These are phyloP conservation scores for Mycena rebaudengoi DNA, from an alignment of 768 basidiomycete genomes.

Conservation along the genomic window DNA sequence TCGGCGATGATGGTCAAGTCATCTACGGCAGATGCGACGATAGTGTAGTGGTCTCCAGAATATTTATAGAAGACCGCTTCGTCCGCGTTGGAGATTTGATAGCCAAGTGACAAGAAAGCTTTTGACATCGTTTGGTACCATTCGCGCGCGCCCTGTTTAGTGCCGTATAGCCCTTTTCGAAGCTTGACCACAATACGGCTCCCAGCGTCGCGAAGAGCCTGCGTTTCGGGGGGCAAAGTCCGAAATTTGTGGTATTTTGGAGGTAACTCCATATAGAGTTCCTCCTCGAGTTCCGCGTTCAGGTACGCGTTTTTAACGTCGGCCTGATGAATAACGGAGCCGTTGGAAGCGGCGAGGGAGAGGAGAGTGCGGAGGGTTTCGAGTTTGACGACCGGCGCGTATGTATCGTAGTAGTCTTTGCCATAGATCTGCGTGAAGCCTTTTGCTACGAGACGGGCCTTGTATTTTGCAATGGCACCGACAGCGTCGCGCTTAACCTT, in stretches of 20 bases:
- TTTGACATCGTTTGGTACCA: slow-evolving; percentile 36
- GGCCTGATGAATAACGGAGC: slow-evolving; percentile 8
- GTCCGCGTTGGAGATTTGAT: slow-evolving; percentile 14
- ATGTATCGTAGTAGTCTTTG: slow-evolving; percentile 45
- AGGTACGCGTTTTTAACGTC: slow-evolving; percentile 32
- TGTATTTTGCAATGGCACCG: slow-evolving; percentile 42
- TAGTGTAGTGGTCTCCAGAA: slow-evolving; percentile 14
- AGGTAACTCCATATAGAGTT: slow-evolving; percentile 38
- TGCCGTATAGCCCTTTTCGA: slow-evolving; percentile 14
- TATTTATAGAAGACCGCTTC: slow-evolving; percentile 26
- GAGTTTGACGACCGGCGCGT: slow-evolving; percentile 33
- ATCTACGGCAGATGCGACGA: slow-evolving; percentile 27
- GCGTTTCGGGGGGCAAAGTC: slow-evolving; percentile 22
- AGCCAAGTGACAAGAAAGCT: slow-evolving; percentile 11
- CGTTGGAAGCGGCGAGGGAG: slow-evolving; percentile 18
- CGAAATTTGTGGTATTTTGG: slow-evolving; percentile 28
- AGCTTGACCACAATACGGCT: slow-evolving; percentile 32
- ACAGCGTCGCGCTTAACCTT: slow-evolving; percentile 28
- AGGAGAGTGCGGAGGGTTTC: slow-evolving; percentile 33
- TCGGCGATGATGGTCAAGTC: slow-evolving; percentile 35
- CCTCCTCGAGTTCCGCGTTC: slow-evolving; percentile 34
- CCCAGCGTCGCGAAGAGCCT: slow-evolving; percentile 46
- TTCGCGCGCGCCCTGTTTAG: slow-evolving; percentile 36
- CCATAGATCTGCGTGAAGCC: slow-evolving; percentile 49
- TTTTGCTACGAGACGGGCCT: slow-evolving; percentile 46